Evolutionary conservation across 139 green algal genomes (phyloP).

Genomic region (Closterium sp.): DNA sequence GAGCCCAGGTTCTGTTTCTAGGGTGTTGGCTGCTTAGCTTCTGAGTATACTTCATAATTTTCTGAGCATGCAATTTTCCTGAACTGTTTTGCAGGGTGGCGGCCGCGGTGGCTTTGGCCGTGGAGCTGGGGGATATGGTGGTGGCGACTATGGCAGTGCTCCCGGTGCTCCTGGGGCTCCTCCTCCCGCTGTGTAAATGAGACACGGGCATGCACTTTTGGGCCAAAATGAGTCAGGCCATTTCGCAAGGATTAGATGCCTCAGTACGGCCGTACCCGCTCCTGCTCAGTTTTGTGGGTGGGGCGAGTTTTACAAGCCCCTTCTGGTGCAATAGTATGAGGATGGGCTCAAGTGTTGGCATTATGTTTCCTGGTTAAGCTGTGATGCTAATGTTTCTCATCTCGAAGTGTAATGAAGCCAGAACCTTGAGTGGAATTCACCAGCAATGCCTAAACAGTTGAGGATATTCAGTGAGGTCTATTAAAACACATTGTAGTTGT

Average conservation of each 20-base stretch:
- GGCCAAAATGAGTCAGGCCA: not conserved
- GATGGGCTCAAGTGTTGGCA: not conserved
- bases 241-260: not conserved
- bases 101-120: slow-evolving; percentile 16
- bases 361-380: not conserved
- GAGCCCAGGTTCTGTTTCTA: too few species aligned
- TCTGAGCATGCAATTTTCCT: too few species aligned
- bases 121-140: not conserved
- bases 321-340: not conserved
- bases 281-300: not conserved
- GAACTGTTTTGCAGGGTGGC: not conserved
- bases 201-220: not conserved
- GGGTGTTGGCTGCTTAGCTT: too few species aligned
- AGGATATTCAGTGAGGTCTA: too few species aligned
- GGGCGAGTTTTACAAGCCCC: not conserved
- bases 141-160: not conserved
- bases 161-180: not conserved
- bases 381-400: not conserved
- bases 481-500: too few species aligned
- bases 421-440: too few species aligned
- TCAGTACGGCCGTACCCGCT: not conserved
- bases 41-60: too few species aligned
- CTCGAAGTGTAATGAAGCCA: not conserved
- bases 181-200: not conserved
- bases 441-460: too few species aligned